Base-by-base conservation (phyloP, 2,329 filamentous ascomycete genomes). In the Tolypocladium endophyticum region DNA sequence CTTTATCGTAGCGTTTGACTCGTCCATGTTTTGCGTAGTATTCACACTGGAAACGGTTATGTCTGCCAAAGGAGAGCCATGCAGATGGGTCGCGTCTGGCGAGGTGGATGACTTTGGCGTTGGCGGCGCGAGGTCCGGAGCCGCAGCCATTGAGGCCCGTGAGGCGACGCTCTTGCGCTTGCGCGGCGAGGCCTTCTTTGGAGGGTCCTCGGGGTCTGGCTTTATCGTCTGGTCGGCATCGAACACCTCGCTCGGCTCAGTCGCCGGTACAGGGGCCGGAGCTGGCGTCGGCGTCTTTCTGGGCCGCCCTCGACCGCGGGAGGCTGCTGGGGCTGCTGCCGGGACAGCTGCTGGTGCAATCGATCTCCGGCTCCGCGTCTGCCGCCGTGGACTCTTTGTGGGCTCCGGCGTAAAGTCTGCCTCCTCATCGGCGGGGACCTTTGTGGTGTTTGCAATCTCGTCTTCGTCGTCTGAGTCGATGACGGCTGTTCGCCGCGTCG, bases 401-500 rank as follows among this genome's bases (percentile, higher is more conserved):
- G 87, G 82, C 55, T 87, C 88, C 2, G 91, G 91, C 53, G 88
- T 88, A 68, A 92, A 94, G 56, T 96, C 90, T 56, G 92, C 88
- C 64, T 89, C 88, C 56, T 77, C 80, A 4, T 88, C 83, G 35
- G 87, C 81, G 20, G 83, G 79, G 61, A 69, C 72, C 53, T 65
- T 71, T 50, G 71, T 76, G 57, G 83, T 80, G 68, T 83, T 79
- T 63, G 81, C 78, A 45, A 80, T 74, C 59, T 84, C 78, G 64
- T 88, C 85, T 60, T 91, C 89, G 61, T 95, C 90, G 50, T 93
- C 90, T 11, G 87, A 91, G 64, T 95, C 91, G 61, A 92, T 77
- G 55, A 95, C 81, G 57, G 88, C 84, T 66, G 86, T 88, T 67
- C 87, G 86, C 69, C 90, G 84, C 58, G 88, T 73, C 43, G 79